These are phyloP conservation scores for Kodamaea fungicola DNA, from an alignment of 1,139 yeast species.

Conservation along the genomic window DNA sequence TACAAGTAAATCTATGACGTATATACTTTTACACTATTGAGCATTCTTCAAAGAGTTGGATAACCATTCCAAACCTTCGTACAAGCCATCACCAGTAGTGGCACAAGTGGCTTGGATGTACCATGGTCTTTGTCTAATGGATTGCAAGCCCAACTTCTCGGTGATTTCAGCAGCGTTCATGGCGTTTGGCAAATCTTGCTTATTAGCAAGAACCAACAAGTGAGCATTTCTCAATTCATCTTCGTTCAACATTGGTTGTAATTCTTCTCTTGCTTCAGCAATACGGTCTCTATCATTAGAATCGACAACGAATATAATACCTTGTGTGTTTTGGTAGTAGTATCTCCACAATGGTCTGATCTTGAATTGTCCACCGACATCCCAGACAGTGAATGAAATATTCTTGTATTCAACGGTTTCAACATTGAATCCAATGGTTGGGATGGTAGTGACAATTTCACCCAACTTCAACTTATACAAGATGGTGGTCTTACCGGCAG, in stretches of 20 bases:
- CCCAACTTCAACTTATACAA: conserved; percentile 86
- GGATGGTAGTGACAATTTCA: conserved; percentile 89
- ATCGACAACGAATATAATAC: conserved; percentile 90
- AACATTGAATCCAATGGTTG: conserved; percentile 92
- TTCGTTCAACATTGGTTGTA: conserved; percentile 92
- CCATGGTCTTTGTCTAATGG: conserved; percentile 88
- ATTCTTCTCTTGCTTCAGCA: conserved; percentile 88
- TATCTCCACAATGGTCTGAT: conserved; percentile 96
- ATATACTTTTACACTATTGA: conserved; percentile 1
- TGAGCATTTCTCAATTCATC: conserved; percentile 91
- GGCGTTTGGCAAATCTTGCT: conserved; percentile 91
- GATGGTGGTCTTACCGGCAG: conserved; percentile 91
- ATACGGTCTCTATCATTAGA: conserved; percentile 93
- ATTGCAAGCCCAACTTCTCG: conserved; percentile 77
- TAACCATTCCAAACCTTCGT: conserved; percentile 91
- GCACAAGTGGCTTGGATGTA: conserved; percentile 88
- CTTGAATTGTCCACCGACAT: conserved; percentile 97
- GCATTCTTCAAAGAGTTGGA: conserved; percentile 78
- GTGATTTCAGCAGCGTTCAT: conserved; percentile 90
- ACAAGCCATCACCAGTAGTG: conserved; percentile 86
- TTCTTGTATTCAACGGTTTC: conserved; percentile 94
- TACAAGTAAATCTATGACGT: too few species aligned
- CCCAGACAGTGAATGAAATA: conserved; percentile 94
- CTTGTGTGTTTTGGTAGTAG: conserved; percentile 91
- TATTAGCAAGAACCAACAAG: conserved; percentile 85